phyloP scores from a whole-genome alignment of 257 asterid genomes.

The Agastache rugosa region DNA sequence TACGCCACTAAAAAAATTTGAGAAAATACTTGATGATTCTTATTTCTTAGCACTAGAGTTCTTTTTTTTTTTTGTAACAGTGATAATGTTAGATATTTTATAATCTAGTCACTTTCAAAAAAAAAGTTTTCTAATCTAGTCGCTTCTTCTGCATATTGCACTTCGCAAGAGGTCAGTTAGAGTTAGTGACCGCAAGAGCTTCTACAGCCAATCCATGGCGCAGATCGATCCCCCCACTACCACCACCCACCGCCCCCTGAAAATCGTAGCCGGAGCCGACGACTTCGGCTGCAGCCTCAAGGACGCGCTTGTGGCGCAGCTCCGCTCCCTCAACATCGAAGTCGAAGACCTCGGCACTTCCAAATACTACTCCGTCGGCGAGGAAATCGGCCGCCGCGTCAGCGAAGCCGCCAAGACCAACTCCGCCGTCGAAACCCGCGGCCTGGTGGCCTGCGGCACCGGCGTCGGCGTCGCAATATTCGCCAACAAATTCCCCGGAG shows the following conservation, averaged over 20 bases:
- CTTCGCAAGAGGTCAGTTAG: background rate
- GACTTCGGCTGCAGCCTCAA: slow-evolving; percentile 70
- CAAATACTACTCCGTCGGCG: slow-evolving; percentile 79
- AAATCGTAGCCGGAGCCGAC: slow-evolving; percentile 82
- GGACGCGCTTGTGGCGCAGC: slow-evolving; percentile 59
- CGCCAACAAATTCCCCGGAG: slow-evolving; percentile 90
- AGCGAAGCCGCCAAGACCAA: slow-evolving; percentile 52
- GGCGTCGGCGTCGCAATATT: slow-evolving; percentile 88
- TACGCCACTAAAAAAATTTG: too few species aligned
- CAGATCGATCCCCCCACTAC: slow-evolving; percentile 32
- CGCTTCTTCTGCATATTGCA: background rate
- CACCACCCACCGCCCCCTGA: slow-evolving; percentile 47
- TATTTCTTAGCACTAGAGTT: too few species aligned
- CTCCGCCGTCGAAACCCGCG: slow-evolving; percentile 60
- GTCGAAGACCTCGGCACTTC: slow-evolving; percentile 80
- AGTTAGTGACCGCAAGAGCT: background rate
- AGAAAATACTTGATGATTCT: too few species aligned
- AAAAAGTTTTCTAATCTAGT: too few species aligned
- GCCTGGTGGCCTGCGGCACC: slow-evolving; percentile 87
- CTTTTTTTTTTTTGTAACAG: too few species aligned
- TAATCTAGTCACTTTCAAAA: too few species aligned
- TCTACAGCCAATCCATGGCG: slow-evolving; percentile 54
- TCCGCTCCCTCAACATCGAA: slow-evolving; percentile 64
- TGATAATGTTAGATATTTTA: too few species aligned
- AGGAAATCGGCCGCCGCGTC: slow-evolving; percentile 79